Conservation (phyloP, 2,329 filamentous ascomycete species). For the Exophiala dermatitidis region DNA sequence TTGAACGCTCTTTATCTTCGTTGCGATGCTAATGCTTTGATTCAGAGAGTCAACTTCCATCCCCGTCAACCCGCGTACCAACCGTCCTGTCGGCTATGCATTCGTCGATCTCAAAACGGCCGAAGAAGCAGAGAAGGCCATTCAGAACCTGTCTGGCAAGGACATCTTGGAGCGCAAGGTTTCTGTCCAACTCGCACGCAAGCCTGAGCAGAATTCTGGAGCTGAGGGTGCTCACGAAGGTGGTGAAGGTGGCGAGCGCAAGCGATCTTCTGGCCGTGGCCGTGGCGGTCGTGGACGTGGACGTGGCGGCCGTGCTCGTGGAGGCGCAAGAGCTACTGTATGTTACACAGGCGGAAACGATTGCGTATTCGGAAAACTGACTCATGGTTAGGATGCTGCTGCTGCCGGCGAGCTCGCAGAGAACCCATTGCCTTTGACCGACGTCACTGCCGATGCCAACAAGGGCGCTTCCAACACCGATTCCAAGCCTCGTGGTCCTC, state of each 20-base stretch:
- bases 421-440: constrained; percentile 51
- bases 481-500: constrained; percentile 42
- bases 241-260: constrained; percentile 52
- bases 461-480: constrained; percentile 31
- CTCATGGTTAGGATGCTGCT: constrained; percentile 27
- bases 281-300: constrained; percentile 56
- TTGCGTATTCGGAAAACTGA: constrained; percentile 2
- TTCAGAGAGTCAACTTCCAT: constrained; percentile 94
- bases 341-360: constrained; percentile 3
- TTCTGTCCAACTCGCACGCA: constrained; percentile 95
- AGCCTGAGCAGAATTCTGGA: constrained; percentile 83
- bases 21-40: background rate
- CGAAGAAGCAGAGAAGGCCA: constrained; percentile 89
- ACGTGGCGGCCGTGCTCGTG: constrained; percentile 60
- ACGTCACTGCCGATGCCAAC: constrained; percentile 47
- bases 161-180: constrained; percentile 98
- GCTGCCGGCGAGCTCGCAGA: constrained; percentile 43
- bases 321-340: constrained; percentile 31
- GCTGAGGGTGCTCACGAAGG: constrained; percentile 65
- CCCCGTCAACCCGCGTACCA: constrained; percentile 97
- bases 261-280: constrained; percentile 51
- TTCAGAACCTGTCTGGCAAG: constrained; percentile 90
- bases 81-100: constrained; percentile 95
- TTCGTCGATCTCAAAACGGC: constrained; percentile 97
- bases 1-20: constrained; percentile 21